Evolutionary conservation across 257 asterid species (phyloP), one percentile per base, ranked within the genome.

Genomic region (Fraxinus americana): DNA sequence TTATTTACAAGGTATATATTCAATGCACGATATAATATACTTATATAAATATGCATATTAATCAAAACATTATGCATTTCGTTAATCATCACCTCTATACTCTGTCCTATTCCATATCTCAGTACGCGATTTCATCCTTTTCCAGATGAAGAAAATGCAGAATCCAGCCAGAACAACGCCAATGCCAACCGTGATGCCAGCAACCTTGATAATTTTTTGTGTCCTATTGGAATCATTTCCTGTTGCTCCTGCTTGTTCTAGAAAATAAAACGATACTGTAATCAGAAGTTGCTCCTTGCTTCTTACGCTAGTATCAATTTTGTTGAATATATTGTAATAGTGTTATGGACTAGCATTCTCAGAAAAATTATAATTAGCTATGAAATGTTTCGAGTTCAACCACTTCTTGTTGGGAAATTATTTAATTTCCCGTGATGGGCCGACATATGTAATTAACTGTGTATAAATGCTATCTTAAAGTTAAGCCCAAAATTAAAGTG

Each of bases 131-230:
- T 76, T 86, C 72, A 77, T 75, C 63, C 86, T 91, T 86, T 83
- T 90, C 89, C 84, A 81, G 21, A 80, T n/a, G 25, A 87, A 54
- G 79, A 66, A 89, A 67, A 82, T 6, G 74, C 78, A 80, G 3
- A 86, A 10, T 67, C 77, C 83, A 32, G 72, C 34, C 25, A 92
- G 72, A 27, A 88, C 7, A 32, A 86, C 54, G 8, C 84, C 92
- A 59, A 75, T 41, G 73, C 89, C 93, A 67, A 77, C 78, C 29
- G 79, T 39, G 45, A 88, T 83, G 66, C 91, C 90, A 61, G 74
- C 85, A 65, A 85, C 70, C 82, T 70, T 81, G 29, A 73, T 57
- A 75, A 68, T 80, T 74, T 36, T 32, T 39, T 54, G 74, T 0
- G 73, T 88, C 76, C 71, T 91, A 81, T 82, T 61, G 4, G 86